Percentiles rank a stretch among this genome's conserved stretches.
phyloP scores from a whole-genome alignment of 108 stramenopile species.

The Pseudonitzschia delicatissima region DNA sequence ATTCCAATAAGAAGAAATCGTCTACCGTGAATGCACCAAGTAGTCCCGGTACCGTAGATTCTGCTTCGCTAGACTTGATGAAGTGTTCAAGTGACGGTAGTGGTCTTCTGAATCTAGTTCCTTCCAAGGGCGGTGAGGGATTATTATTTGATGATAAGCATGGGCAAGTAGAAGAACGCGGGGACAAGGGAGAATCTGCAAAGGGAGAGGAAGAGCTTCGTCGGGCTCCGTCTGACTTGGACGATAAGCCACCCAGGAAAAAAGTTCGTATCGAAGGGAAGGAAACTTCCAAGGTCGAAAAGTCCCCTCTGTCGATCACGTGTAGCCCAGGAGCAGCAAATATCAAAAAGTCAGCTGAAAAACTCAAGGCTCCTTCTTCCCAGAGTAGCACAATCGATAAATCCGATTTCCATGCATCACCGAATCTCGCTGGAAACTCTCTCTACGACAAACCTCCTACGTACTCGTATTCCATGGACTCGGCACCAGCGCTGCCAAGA shows the following conservation, averaged over 20 bases:
- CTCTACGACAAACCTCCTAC: slow-evolving; percentile 43
- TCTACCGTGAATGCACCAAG: neutral
- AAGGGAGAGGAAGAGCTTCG: slow-evolving; percentile 27
- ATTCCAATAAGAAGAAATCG: slow-evolving; percentile 12
- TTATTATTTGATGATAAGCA: slow-evolving; percentile 27
- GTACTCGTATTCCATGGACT: slow-evolving; percentile 57
- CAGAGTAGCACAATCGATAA: slow-evolving; percentile 5
- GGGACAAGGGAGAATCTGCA: slow-evolving; percentile 16
- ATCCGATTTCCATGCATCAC: slow-evolving; percentile 21
- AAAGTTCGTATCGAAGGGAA: slow-evolving; percentile 12
- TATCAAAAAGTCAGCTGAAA: slow-evolving; percentile 23
- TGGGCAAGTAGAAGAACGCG: slow-evolving; percentile 32
- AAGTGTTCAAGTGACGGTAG: slow-evolving; percentile 57
- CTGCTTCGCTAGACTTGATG: slow-evolving; percentile 51
- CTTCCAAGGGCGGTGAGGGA: slow-evolving; percentile 27
- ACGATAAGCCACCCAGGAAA: slow-evolving; percentile 22
- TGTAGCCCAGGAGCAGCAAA: slow-evolving; percentile 46
- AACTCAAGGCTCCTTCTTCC: neutral
- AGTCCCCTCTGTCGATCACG: slow-evolving; percentile 50
- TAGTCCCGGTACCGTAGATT: slow-evolving; percentile 25
- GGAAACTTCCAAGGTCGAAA: slow-evolving; percentile 13
- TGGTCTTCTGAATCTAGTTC: slow-evolving; percentile 35
- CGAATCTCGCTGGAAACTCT: slow-evolving; percentile 19
- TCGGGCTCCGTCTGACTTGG: slow-evolving; percentile 31
- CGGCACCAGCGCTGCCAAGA: slow-evolving; percentile 41